These are phyloP conservation scores for Cryptosporidium viatorum DNA, from an alignment of 169 alveolate species.

Conservation along the genomic window DNA sequence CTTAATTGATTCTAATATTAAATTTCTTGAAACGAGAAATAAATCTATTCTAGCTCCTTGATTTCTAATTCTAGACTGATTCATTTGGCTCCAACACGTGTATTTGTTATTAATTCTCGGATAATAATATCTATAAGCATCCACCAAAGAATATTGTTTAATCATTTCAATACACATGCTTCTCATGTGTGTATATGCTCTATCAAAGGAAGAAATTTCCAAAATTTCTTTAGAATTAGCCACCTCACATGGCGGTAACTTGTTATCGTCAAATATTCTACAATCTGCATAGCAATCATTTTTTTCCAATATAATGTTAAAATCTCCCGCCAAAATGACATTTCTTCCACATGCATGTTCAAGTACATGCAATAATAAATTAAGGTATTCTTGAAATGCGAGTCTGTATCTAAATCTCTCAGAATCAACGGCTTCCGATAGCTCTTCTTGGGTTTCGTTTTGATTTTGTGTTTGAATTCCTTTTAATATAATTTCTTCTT, in stretches of 20 bases:
- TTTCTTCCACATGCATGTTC: background rate
- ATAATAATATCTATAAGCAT: slow-evolving; percentile 26
- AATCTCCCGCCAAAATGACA: slow-evolving; percentile 38
- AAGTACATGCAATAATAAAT: background rate
- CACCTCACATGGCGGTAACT: no score
- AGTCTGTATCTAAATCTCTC: slow-evolving; percentile 30
- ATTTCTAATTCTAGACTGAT: slow-evolving; percentile 29
- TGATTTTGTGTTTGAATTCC: background rate
- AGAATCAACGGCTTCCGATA: background rate
- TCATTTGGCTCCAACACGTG: slow-evolving; percentile 61
- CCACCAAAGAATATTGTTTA: background rate
- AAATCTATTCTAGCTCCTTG: slow-evolving; percentile 65
- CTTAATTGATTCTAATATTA: background rate
- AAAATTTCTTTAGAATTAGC: background rate
- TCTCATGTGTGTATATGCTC: background rate
- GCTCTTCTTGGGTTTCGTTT: background rate
- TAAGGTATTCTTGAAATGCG: slow-evolving; percentile 33
- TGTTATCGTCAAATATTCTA: background rate
- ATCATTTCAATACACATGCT: background rate
- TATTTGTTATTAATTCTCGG: slow-evolving; percentile 24
- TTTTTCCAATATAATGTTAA: slow-evolving; percentile 9
- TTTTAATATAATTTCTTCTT: background rate
- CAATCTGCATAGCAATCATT: slow-evolving; percentile 28
- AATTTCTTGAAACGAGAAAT: slow-evolving; percentile 24
- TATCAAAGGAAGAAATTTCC: background rate